Percentiles rank a stretch among this genome's conserved stretches.
phyloP scores from a whole-genome alignment of 345 rosid species.

The Sisymbrium irio region DNA sequence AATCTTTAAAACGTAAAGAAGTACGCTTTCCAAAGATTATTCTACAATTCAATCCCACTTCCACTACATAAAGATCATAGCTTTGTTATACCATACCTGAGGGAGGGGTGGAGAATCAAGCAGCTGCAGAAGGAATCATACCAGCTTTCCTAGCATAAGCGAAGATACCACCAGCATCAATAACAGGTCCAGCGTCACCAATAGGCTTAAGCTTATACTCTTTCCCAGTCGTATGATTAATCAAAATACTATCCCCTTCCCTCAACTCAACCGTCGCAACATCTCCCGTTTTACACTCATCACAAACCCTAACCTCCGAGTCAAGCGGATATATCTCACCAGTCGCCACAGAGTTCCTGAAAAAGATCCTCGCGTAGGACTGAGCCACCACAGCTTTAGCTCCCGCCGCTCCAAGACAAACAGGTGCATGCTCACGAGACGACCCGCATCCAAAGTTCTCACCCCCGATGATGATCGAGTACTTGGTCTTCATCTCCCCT shows the following conservation, averaged over 20 bases:
- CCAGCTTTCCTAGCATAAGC: conserved; percentile 83
- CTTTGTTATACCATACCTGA: not conserved
- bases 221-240: conserved; percentile 81
- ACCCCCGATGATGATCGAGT: conserved; percentile 69
- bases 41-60: too few species aligned
- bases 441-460: conserved; percentile 97
- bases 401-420: conserved; percentile 89
- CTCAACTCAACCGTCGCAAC: conserved; percentile 64
- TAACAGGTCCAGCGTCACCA: conserved; percentile 91
- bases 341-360: conserved; percentile 82
- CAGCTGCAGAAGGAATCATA: conserved; percentile 59
- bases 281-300: conserved; percentile 87
- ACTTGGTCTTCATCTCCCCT: conserved; percentile 54
- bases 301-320: conserved; percentile 72
- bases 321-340: conserved; percentile 87
- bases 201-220: conserved; percentile 74
- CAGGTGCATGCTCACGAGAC: conserved; percentile 95
- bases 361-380: conserved; percentile 84
- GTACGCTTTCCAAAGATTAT: too few species aligned
- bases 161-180: conserved; percentile 82
- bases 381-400: conserved; percentile 76
- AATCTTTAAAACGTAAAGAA: not conserved
- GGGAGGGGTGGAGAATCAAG: not conserved
- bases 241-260: conserved; percentile 58
- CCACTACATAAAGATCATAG: too few species aligned